phyloP scores from a whole-genome alignment of 768 basidiomycete genomes.

The Pleurotus djamor region DNA sequence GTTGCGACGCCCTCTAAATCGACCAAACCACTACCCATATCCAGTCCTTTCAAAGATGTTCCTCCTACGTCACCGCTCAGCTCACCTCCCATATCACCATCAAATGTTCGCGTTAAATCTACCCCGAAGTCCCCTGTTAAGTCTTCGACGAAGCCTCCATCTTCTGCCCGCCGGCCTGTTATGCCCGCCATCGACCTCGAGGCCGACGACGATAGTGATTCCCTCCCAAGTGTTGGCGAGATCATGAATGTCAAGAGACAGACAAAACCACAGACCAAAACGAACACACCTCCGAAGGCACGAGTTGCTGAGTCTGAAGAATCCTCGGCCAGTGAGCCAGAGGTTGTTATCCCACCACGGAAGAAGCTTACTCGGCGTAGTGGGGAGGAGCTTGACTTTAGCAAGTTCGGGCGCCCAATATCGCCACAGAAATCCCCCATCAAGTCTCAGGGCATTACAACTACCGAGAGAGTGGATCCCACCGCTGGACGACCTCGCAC shows the following conservation, averaged over 20 bases:
- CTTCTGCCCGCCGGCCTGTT: not conserved
- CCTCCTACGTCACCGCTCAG: not conserved
- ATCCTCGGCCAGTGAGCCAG: not conserved
- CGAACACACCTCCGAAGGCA: not conserved
- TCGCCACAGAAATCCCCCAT: not conserved
- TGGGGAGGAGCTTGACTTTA: conserved; percentile 1
- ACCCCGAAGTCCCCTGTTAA: not conserved
- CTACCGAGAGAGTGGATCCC: not conserved
- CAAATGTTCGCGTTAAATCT: not conserved
- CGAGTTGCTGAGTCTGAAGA: not conserved
- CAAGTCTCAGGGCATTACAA: not conserved
- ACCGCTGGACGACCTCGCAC: not conserved
- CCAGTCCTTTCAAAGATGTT: not conserved
- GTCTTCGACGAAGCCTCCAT: not conserved
- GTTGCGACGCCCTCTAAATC: too few relatives aligned
- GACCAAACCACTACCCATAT: too few relatives aligned
- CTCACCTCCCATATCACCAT: not conserved
- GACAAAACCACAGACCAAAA: not conserved
- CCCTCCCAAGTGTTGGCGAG: not conserved
- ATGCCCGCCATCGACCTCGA: not conserved
- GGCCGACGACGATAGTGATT: not conserved
- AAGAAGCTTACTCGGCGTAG: not conserved
- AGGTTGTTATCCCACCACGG: not conserved
- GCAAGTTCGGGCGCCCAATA: not conserved
- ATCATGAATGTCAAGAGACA: not conserved